phyloP scores from a whole-genome alignment of 2,329 filamentous ascomycete genomes.

The Fusarium mexicanum region DNA sequence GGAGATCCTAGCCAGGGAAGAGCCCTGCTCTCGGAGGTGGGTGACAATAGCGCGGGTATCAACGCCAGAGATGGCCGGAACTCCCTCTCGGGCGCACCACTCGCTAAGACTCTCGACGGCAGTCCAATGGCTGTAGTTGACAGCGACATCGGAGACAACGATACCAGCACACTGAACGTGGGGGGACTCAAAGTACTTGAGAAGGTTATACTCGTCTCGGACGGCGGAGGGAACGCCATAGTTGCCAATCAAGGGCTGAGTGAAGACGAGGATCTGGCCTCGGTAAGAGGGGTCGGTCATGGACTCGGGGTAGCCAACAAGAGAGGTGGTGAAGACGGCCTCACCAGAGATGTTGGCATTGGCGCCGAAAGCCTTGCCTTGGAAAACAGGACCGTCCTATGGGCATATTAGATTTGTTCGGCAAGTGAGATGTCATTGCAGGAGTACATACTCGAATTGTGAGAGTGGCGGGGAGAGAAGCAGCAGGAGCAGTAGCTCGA shows the following conservation, averaged over 20 bases:
- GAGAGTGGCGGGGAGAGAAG: conserved; percentile 76
- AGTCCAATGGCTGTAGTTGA: conserved; percentile 98
- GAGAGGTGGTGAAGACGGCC: conserved; percentile 97
- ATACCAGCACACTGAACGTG: conserved; percentile 97
- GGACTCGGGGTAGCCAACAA: conserved; percentile 97
- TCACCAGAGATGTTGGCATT: conserved; percentile 97
- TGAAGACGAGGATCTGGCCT: conserved; percentile 98
- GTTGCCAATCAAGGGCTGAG: conserved; percentile 96
- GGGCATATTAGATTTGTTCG: conserved; percentile 12
- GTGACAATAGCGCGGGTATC: conserved; percentile 98
- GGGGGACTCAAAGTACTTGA: conserved; percentile 98
- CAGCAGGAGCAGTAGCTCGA: conserved; percentile 71
- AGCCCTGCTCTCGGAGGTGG: conserved; percentile 93
- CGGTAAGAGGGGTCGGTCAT: conserved; percentile 89
- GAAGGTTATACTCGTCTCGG: conserved; percentile 86
- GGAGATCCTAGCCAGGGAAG: conserved; percentile 92
- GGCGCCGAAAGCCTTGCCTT: conserved; percentile 95
- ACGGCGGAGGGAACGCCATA: conserved; percentile 92
- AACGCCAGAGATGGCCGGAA: conserved; percentile 95
- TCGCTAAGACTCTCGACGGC: conserved; percentile 91
- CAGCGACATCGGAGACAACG: conserved; percentile 92
- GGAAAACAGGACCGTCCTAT: conserved; percentile 93
- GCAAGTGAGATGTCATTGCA: too few relatives aligned
- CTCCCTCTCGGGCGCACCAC: conserved; percentile 96
- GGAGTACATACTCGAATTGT: conserved; percentile 79